A percentile compares a stretch with the other conserved stretches of the same genome.
Evolutionary conservation across 2,329 filamentous ascomycete species (phyloP).

Genomic region (Ceratocystis huliohia): DNA sequence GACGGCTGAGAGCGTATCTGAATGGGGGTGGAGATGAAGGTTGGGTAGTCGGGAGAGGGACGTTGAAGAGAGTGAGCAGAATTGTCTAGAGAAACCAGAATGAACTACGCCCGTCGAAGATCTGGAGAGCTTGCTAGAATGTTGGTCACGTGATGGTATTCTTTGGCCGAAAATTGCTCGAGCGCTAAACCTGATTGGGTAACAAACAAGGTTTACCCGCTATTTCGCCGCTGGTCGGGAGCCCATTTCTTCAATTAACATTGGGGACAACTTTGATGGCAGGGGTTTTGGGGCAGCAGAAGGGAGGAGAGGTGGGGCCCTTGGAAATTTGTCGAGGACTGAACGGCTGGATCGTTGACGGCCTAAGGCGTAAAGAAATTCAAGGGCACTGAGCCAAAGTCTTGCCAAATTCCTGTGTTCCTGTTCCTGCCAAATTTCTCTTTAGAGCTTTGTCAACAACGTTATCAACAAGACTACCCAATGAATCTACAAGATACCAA

Average conservation of each 20-base stretch:
- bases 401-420: neutral
- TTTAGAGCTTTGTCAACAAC: neutral
- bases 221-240: slow-evolving; percentile 22
- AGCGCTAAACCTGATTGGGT: slow-evolving; percentile 22
- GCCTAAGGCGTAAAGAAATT: slow-evolving; percentile 18
- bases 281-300: slow-evolving; percentile 13
- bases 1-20: slow-evolving; percentile 53
- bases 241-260: slow-evolving; percentile 11
- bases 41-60: slow-evolving; percentile 34
- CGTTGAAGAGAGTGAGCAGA: slow-evolving; percentile 37
- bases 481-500: too few relatives aligned
- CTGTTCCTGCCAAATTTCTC: slow-evolving; percentile 2
- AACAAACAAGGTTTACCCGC: slow-evolving; percentile 20
- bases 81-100: slow-evolving; percentile 30
- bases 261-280: slow-evolving; percentile 16
- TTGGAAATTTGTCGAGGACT: slow-evolving; percentile 21
- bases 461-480: neutral
- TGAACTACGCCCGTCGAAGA: slow-evolving; percentile 19
- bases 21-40: slow-evolving; percentile 45
- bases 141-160: slow-evolving; percentile 21
- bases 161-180: slow-evolving; percentile 23
- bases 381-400: neutral
- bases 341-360: slow-evolving; percentile 13
- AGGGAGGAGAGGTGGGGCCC: slow-evolving; percentile 18
- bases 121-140: slow-evolving; percentile 21